phyloP scores from a whole-genome alignment of 306 rosid genomes.

The Acmispon strigosus region DNA sequence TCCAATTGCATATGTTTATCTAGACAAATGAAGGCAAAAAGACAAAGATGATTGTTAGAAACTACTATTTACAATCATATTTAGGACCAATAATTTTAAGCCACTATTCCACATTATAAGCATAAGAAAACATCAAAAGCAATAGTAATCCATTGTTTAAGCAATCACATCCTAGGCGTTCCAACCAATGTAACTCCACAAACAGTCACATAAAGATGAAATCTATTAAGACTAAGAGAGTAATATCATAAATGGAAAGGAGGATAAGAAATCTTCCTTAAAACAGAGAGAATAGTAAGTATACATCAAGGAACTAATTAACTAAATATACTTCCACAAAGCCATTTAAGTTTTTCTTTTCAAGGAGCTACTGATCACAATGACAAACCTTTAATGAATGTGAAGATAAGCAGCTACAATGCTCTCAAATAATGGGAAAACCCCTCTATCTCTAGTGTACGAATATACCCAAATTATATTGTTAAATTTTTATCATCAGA shows the following conservation, averaged over 20 bases:
- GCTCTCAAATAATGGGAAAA: background rate
- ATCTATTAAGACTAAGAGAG: background rate
- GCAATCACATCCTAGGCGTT: background rate
- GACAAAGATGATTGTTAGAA: constrained; percentile 17
- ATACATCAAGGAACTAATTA: background rate
- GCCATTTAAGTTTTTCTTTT: background rate
- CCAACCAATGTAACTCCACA: background rate
- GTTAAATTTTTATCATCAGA: background rate
- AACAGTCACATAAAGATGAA: too few relatives aligned
- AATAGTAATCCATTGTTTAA: background rate
- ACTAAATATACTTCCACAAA: background rate
- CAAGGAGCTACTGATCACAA: background rate
- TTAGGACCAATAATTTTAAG: background rate
- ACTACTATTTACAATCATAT: background rate
- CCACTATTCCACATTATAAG: background rate
- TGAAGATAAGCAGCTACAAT: background rate
- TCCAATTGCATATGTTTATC: constrained; percentile 51
- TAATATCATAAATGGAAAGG: background rate
- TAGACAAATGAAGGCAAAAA: constrained; percentile 17
- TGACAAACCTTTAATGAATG: background rate
- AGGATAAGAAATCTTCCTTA: background rate
- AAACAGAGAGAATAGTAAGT: background rate
- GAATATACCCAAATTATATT: background rate
- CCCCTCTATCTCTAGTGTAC: background rate
- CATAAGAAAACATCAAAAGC: background rate